A percentile compares a stretch with the other conserved stretches of the same genome.
These are phyloP conservation scores for Davidsoniella virescens DNA, from an alignment of 2,329 filamentous ascomycete genomes.

Conservation along the genomic window DNA sequence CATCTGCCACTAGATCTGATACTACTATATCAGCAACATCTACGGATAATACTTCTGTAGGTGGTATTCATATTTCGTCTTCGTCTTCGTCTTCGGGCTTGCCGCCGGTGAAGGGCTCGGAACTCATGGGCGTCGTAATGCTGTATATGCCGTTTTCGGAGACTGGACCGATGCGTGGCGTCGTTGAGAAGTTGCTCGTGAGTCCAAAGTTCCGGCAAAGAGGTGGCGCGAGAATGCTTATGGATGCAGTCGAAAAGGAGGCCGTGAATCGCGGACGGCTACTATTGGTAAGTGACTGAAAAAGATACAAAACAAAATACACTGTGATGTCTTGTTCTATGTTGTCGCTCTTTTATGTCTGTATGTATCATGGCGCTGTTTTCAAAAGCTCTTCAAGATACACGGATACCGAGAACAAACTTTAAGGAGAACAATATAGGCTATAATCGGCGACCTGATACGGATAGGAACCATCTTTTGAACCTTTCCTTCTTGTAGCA, in stretches of 20 bases:
- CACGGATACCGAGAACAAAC: too few relatives aligned
- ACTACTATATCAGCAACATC: not conserved
- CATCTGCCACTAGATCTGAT: not conserved
- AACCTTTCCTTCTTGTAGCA: not conserved
- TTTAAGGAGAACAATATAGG: too few relatives aligned
- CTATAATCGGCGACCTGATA: too few relatives aligned
- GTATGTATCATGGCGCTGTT: not conserved
- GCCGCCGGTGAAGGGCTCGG: slow-evolving; percentile 22
- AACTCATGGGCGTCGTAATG: slow-evolving; percentile 40
- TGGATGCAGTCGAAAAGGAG: slow-evolving; percentile 38
- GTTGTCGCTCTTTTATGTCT: not conserved
- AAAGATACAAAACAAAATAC: too few relatives aligned
- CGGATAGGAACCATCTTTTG: too few relatives aligned
- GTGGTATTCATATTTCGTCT: not conserved
- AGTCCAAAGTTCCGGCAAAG: slow-evolving; percentile 31
- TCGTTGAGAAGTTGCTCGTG: slow-evolving; percentile 42
- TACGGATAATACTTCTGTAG: too few relatives aligned
- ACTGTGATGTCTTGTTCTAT: not conserved
- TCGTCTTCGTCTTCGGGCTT: slow-evolving; percentile 16
- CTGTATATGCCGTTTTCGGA: slow-evolving; percentile 34
- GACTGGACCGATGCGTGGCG: slow-evolving; percentile 37
- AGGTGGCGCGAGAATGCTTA: slow-evolving; percentile 35
- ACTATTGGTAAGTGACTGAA: slow-evolving; percentile 31
- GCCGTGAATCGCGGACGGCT: slow-evolving; percentile 31
- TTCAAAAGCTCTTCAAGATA: too few relatives aligned